Conservation (phyloP, 1,284 basidiomycete species). For the Vanrija humicola region DNA sequence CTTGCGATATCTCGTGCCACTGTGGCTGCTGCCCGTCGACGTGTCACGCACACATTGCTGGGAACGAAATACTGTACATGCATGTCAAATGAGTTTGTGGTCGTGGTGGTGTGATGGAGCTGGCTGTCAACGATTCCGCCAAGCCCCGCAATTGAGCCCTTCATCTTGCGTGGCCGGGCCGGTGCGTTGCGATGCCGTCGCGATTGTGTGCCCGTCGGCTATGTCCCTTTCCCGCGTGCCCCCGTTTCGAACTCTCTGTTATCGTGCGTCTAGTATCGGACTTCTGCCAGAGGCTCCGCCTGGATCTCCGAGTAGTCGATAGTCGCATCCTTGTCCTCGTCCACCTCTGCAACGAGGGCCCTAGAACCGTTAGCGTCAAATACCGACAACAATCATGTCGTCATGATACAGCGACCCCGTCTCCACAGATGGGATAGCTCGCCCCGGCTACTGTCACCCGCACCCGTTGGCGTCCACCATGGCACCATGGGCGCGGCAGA, state of each 20-base stretch:
- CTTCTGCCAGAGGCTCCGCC: slow-evolving; percentile 66
- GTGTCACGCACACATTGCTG: too few relatives aligned
- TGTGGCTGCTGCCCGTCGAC: too few relatives aligned
- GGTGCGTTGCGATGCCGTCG: too few relatives aligned
- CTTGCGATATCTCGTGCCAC: too few relatives aligned
- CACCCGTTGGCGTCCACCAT: too few relatives aligned
- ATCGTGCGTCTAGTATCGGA: slow-evolving; percentile 23
- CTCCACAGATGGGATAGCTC: too few relatives aligned
- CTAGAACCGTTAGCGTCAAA: slow-evolving; percentile 48
- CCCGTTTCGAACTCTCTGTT: too few relatives aligned
- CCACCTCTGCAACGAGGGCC: slow-evolving; percentile 84
- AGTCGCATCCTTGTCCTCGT: slow-evolving; percentile 74
- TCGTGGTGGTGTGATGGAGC: background rate
- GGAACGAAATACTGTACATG: slow-evolving; percentile 2
- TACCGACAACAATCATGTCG: background rate
- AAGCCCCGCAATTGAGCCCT: slow-evolving; percentile 38
- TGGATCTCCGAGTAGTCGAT: slow-evolving; percentile 74
- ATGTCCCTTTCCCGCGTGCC: background rate
- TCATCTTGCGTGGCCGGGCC: slow-evolving; percentile 28
- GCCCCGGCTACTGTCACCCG: too few relatives aligned
- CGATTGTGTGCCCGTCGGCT: slow-evolving; percentile 6
- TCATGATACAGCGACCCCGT: too few relatives aligned
- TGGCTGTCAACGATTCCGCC: too few relatives aligned
- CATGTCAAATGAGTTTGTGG: background rate
- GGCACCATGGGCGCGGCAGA: too few relatives aligned